These are phyloP conservation scores for Moniliophthora roreri DNA, from an alignment of 1,284 basidiomycete genomes.

Conservation along the genomic window DNA sequence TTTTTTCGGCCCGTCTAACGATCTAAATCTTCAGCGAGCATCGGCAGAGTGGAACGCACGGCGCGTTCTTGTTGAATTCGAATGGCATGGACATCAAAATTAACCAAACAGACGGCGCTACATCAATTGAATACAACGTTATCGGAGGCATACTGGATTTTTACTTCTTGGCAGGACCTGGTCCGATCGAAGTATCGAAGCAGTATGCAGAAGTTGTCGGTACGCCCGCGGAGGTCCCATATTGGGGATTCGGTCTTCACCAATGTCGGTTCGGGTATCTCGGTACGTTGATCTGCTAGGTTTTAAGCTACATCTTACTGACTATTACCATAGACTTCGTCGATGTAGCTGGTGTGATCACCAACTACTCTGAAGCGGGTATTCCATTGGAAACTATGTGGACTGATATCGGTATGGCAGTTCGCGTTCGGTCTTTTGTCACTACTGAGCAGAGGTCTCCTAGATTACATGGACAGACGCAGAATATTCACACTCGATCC, in stretches of 20 bases:
- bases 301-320: not conserved
- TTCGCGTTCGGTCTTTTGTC: conserved; percentile 10
- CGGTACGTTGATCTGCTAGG: conserved; percentile 32
- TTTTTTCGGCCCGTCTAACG: no score
- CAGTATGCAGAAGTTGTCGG: conserved; percentile 70
- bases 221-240: conserved; percentile 64
- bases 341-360: conserved; percentile 59
- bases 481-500: conserved; percentile 70
- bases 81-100: conserved; percentile 78
- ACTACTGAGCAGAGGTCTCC: not conserved
- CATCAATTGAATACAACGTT: conserved; percentile 66
- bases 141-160: conserved; percentile 74
- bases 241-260: conserved; percentile 71
- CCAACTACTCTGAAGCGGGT: conserved; percentile 54
- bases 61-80: conserved; percentile 66
- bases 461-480: conserved; percentile 76
- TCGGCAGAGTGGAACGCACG: conserved; percentile 62
- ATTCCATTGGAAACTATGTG: conserved; percentile 78
- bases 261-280: conserved; percentile 72
- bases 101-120: conserved; percentile 37
- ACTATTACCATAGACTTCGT: conserved; percentile 46
- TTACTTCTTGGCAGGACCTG: conserved; percentile 73
- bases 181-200: conserved; percentile 58
- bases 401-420: conserved; percentile 67
- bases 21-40: no score